Percentiles rank a stretch among this genome's conserved stretches.
Evolutionary conservation across 257 asterid genomes (phyloP).

Genomic region (Mentha longifolia): DNA sequence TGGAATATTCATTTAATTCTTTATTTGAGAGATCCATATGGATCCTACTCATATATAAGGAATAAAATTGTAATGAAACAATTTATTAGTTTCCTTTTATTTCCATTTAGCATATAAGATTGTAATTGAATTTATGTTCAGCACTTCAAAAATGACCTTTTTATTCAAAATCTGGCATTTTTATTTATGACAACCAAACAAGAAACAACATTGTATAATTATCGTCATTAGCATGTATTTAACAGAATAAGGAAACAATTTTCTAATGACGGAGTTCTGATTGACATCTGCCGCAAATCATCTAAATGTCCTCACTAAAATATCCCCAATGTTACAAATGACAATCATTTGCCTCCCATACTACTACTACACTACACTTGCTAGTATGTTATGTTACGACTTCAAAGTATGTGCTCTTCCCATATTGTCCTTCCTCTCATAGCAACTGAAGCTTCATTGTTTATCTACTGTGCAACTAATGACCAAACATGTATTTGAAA

Average conservation of each 20-base stretch:
- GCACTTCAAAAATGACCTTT: slow-evolving; percentile 31
- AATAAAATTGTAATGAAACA: slow-evolving; percentile 32
- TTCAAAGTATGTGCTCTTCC: background rate
- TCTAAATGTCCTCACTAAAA: slow-evolving; percentile 9
- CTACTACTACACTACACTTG: background rate
- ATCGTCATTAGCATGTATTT: background rate
- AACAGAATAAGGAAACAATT: background rate
- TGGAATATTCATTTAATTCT: slow-evolving; percentile 31
- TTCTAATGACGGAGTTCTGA: background rate
- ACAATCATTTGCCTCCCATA: background rate
- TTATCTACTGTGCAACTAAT: background rate
- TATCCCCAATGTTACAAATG: background rate
- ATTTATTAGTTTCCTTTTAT: slow-evolving; percentile 30
- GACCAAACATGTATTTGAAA: background rate
- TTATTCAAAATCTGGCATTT: slow-evolving; percentile 32
- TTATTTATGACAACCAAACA: slow-evolving; percentile 29
- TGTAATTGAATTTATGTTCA: slow-evolving; percentile 14
- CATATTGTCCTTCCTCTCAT: background rate
- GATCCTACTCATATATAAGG: slow-evolving; percentile 25
- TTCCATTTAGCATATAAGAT: slow-evolving; percentile 32
- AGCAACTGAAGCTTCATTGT: background rate
- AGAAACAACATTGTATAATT: background rate
- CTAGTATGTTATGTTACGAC: slow-evolving; percentile 2
- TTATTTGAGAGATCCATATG: slow-evolving; percentile 27
- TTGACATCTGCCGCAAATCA: background rate